Evolutionary conservation across 179 eudicot species (phyloP).

Genomic region (Heliamphora pulchella): DNA sequence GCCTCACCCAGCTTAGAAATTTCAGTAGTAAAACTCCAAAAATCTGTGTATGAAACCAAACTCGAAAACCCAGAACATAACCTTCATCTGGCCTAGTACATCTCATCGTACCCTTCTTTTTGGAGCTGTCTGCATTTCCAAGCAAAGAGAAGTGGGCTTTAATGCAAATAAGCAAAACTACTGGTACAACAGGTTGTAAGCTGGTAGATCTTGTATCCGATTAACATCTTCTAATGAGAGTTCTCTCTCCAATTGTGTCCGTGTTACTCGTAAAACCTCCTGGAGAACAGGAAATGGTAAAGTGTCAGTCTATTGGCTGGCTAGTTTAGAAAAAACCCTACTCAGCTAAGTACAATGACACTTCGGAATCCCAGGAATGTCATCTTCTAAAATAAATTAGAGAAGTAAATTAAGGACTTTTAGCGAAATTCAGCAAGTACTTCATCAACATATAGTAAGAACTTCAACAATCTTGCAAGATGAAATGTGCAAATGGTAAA

Average conservation of each 20-base stretch:
- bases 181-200: constrained; percentile 64
- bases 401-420: no score
- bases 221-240: constrained; percentile 66
- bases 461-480: neutral
- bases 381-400: neutral
- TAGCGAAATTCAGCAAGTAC: neutral
- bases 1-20: constrained; percentile 3
- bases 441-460: neutral
- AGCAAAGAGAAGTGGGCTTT: neutral
- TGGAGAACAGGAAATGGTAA: constrained; percentile 19
- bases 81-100: neutral
- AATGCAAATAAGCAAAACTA: constrained; percentile 18
- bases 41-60: neutral
- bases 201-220: constrained; percentile 70
- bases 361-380: neutral
- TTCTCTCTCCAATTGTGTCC: constrained; percentile 78
- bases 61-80: neutral
- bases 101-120: neutral
- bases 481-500: neutral
- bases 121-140: neutral
- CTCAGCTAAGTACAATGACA: constrained; percentile 1
- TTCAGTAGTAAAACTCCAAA: constrained; percentile 2
- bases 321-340: constrained; percentile 1
- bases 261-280: constrained; percentile 77
- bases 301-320: constrained; percentile 1